Conservation (phyloP, 176 grass and related monocot genomes). For the Triticum turgidum region DNA sequence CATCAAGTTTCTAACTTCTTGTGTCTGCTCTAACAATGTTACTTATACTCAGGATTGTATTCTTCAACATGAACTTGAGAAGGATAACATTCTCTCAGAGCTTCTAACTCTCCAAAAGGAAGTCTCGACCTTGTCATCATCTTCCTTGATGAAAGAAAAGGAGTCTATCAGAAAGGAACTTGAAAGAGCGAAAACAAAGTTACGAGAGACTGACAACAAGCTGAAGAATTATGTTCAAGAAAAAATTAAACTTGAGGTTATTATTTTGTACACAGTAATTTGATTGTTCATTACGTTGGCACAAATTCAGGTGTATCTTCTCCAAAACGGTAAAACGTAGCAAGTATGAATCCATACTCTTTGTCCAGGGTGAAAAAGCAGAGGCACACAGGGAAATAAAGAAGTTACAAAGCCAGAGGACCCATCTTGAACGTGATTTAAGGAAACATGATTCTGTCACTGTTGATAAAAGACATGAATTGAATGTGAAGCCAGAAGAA, state of each 20-base stretch:
- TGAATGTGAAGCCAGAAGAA: constrained; percentile 56
- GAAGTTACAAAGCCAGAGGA: constrained; percentile 70
- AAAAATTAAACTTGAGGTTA: constrained; percentile 95
- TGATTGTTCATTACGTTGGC: not conserved
- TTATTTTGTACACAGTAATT: not conserved
- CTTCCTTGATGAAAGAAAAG: constrained; percentile 77
- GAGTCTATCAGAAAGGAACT: constrained; percentile 89
- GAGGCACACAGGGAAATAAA: constrained; percentile 74
- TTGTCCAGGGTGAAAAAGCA: constrained; percentile 70
- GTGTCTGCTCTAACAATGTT: constrained; percentile 12
- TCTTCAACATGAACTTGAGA: constrained; percentile 79
- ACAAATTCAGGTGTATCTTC: not conserved
- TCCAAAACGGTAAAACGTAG: not conserved
- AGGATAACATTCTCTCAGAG: constrained; percentile 55
- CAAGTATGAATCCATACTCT: constrained; percentile 11
- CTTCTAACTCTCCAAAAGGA: constrained; percentile 72
- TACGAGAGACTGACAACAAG: constrained; percentile 77
- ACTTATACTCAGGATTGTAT: constrained; percentile 53
- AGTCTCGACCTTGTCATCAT: constrained; percentile 61
- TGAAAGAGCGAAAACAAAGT: constrained; percentile 67
- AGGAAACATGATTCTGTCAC: constrained; percentile 46
- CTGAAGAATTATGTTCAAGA: constrained; percentile 83
- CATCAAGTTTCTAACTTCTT: constrained; percentile 7
- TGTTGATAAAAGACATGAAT: constrained; percentile 63
- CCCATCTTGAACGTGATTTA: constrained; percentile 79